Base-by-base conservation (phyloP, 805 yeast species). In the Danielia reshetovae region DNA sequence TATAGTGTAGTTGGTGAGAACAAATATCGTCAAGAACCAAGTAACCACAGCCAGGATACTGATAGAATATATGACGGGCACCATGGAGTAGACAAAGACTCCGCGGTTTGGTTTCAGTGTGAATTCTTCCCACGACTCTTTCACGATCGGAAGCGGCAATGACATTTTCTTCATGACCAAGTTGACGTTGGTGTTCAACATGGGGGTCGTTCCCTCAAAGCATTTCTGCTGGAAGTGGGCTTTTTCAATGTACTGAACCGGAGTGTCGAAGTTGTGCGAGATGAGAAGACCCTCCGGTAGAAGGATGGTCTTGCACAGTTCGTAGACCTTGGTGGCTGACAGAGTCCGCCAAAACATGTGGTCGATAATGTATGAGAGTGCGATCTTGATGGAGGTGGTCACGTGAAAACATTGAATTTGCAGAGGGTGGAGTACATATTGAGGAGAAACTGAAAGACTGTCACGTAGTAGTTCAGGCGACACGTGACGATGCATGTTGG, bases 41-140 rank as follows among this genome's bases (percentile, higher is more conserved):
- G 83, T 73, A 4, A 82, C 72, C 13, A 82, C 81, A 5, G 82
- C 75, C 52, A 82, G 79, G 0, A 79, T 71, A 7, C 85, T 70
- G 14, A 82, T 52, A 0, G 85, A 72, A 50, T 79, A 77, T 1
- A 82, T 60, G 24, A 80, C 67, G 0, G 88, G 79, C 39, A 74
- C 81, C 12, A 81, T 65, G 30, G 82, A 70, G 51, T 73, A 74
- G 13, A 69, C 56, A 55, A 74, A 81, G 3, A 68, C 45, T 2
- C 79, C 78, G 4, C 40, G 57, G 3, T 52, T 46, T 16, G 55
- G 56, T 12, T 49, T 37, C 5, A 34, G 36, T 1, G 72, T 55
- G 44, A 58, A 79, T 10, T 40, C 39, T 1, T 48, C 14, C 89
- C 89, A 83, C 17, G 77, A 71, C 2, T 48, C 36, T 3, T 41